Conservation (phyloP, 805 yeast species). For the Wickerhamiella lipophila region DNA sequence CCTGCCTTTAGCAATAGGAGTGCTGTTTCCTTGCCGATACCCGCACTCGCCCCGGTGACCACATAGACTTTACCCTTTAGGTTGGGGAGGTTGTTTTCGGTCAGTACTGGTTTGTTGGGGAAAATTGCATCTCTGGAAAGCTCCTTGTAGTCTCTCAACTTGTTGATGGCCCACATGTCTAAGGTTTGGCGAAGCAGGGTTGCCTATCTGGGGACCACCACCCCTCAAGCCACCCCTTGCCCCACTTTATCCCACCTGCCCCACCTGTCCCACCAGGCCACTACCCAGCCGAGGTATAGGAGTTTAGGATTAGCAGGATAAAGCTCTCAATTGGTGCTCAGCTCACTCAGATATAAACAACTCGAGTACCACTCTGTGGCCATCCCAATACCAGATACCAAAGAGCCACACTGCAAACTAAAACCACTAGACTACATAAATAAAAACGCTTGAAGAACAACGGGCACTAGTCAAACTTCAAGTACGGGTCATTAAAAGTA, state of each 20-base stretch:
- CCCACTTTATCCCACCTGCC: no score
- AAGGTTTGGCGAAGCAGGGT: background rate
- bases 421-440: background rate
- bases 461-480: background rate
- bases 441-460: background rate
- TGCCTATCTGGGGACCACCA: no score
- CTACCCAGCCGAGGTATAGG: no score
- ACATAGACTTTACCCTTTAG: conserved; percentile 28
- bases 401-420: no score
- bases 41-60: conserved; percentile 23
- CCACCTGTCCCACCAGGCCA: no score
- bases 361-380: no score
- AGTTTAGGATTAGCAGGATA: no score
- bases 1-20: conserved; percentile 22
- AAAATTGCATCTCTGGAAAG: conserved; percentile 5
- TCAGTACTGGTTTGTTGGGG: conserved; percentile 8
- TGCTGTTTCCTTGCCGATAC: conserved; percentile 23
- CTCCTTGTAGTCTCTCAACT: background rate
- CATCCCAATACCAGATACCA: no score
- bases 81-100: conserved; percentile 24
- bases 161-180: background rate
- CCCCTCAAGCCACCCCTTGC: no score
- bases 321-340: no score
- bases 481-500: conserved; percentile 3
- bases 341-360: no score